Base-by-base conservation (phyloP, 495 filamentous ascomycete genomes). In the Margaritispora aquatica region DNA sequence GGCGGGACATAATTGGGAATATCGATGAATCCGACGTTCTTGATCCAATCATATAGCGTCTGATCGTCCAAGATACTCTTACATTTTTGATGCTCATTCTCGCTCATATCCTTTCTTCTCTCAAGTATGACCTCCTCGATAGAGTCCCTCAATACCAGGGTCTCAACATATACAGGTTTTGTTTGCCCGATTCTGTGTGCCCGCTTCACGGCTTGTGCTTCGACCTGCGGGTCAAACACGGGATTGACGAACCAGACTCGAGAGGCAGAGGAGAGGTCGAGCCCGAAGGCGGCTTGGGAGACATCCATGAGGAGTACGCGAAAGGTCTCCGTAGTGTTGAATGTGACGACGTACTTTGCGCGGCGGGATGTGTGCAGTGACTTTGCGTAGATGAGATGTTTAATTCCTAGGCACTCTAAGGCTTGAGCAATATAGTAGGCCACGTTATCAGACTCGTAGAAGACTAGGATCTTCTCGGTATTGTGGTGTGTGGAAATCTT, bases 231-330 rank as follows among this genome's bases (percentile, higher is more conserved):
- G 51, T 89, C 88, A 73, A 94, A 86, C 26, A 94, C 88, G 0
- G 93, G 93, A 58, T 90, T 95, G 60, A 96, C 78, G 64, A 97
- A 96, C 74, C 88, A 95, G n/a, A 97, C 86, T 0, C 93, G 78
- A 0, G 85, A 91, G 3, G 94, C 93, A 29, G 82, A 82, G 21
- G 83, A 82, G 66, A 97, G 83, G 63, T 96, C 90, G 0, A 97
- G 76, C 0, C 93, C 93, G 58, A 90, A 89, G 2, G 93, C 90
- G 17, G 92, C 92, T 68, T 94, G 88, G 1, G 79, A 80, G 21
- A 96, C 82, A 66, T 96, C 90, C 89, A 97, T 97, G 3, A 97
- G 76, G 0, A 97, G 74, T 0, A 97, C 88, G 0, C 89, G 70
- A 63, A 81, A 83, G 27, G 71, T 74, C 1, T 80, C 73, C 9